Base-by-base conservation (phyloP, 2,329 filamentous ascomycete genomes). In the Madurella mycetomatis region DNA sequence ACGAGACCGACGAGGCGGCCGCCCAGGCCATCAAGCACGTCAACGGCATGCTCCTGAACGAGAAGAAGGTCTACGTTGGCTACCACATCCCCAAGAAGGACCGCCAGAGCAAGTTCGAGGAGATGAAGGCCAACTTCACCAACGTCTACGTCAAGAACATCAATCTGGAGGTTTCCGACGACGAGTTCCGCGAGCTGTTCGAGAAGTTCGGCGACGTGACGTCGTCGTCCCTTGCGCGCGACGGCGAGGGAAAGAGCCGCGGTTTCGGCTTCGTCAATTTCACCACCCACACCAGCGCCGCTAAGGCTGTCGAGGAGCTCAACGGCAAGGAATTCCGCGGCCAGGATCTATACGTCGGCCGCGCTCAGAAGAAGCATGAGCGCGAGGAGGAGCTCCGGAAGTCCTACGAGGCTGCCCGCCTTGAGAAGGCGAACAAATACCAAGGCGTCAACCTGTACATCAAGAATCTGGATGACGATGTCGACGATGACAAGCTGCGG, bases 41-140 rank as follows among this genome's bases (percentile, higher is more conserved):
- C 70, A 99, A 99, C 74, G 94, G 94, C 73, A 99, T 99, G 94
- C 81, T 99, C 73, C 77, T 99, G 71, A 99, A 99, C 79, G 94
- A 99, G 84, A 99, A 99, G 87, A 99, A 99, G 84, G 94, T 99
- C 62, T 99, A 95, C 67, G 94, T 99, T 65, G 94, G 94, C 62
- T 92, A 96, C 77, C 94, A 99, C 78, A 97, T 99, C 69, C 92
- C 94, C 73, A 97, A 97, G 88, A 97, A 97, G 84, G 94, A 99
- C 72, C 92, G 94, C 68, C 94, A 97, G 84, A 96, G 90, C 90
- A 99, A 99, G 80, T 97, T 97, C 67, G 94, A 99, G 80, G 94
- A 99, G 83, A 99, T 99, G 92, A 99, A 99, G 87, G 94, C 94
- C 75, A 99, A 99, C 83, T 99, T 95, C 83, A 99, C 94, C 80